Base-by-base conservation (phyloP, 169 alveolate species). In the Plasmodium blacklocki region DNA sequence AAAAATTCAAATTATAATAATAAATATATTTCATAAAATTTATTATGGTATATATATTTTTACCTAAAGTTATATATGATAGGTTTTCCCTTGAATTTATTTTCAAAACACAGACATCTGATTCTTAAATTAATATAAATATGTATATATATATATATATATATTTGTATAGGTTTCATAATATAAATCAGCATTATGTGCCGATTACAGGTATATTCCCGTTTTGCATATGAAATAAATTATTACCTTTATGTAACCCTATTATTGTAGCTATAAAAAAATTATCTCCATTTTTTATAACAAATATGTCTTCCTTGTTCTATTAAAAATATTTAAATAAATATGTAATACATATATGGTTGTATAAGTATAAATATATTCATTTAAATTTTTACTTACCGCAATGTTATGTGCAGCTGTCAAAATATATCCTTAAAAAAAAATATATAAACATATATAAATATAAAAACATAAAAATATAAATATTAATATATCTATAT, bases 391-490 rank as follows among this genome's bases (percentile, higher is more conserved):
- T 21, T 39, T n/a, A n/a, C 19, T 75, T 64, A 78, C 89, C 49
- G 89, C 67, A 64, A 78, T 64, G 68, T 78, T 78, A 59, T 78
- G 89, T 9, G 89, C 89, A 50, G 89, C 89, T 45, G 89, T 78
- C 12, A 78, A 23, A n/a, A 78, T 58, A 59, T 78, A 64, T 78
- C 89, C 89, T 78, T 49, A 60, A 18, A 49, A 58, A 74, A 74
- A 43, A 74, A 60, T 52, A 12, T n/a, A 49, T 26, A 50, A 74
- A 60, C 15, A 11, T 39, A 50, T 2, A 52, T 11, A 74, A 66
- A 60, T 18, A 60, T 39, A 39, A 0, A 56, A 56, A 14, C 29
- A 56, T 56, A 56, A 56, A 52, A 12, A 52, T 1, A 56, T 11
- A 56, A 18, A 18, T 56, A 56, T 12, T 56, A 6, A 56, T 56